Conservation (phyloP, 345 rosid species). For the Toxicodendron radicans region DNA sequence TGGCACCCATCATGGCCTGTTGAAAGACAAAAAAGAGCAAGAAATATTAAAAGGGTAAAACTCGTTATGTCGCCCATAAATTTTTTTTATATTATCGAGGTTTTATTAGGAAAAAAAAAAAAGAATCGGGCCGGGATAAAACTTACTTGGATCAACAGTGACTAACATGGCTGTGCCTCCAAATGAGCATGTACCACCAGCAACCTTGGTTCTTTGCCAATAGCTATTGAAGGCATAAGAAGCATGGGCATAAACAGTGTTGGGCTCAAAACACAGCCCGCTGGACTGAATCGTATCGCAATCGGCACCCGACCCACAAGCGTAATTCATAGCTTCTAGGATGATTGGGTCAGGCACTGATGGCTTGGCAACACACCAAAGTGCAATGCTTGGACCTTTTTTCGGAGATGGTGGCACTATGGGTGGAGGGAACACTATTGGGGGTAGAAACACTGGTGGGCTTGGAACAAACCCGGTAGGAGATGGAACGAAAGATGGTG, state of each 20-base stretch:
- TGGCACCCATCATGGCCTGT: slow-evolving; percentile 67
- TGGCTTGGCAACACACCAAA: slow-evolving; percentile 95
- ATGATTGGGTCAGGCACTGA: slow-evolving; percentile 94
- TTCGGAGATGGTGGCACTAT: slow-evolving; percentile 60
- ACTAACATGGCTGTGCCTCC: slow-evolving; percentile 95
- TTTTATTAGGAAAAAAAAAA: no score
- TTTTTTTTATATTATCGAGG: no score
- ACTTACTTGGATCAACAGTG: slow-evolving; percentile 74
- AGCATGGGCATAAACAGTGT: slow-evolving; percentile 78
- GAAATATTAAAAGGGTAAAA: neutral
- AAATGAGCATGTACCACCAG: slow-evolving; percentile 83
- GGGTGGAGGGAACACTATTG: slow-evolving; percentile 79
- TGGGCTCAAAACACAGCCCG: slow-evolving; percentile 75
- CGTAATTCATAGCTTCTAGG: slow-evolving; percentile 92
- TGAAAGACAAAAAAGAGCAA: neutral
- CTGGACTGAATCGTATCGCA: slow-evolving; percentile 65
- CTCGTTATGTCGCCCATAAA: no score
- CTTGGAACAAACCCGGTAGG: slow-evolving; percentile 44
- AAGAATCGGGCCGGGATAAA: no score
- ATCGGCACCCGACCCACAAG: slow-evolving; percentile 89
- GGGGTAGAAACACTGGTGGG: slow-evolving; percentile 63
- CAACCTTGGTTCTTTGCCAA: slow-evolving; percentile 78
- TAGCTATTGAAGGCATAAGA: slow-evolving; percentile 92
- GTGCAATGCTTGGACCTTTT: slow-evolving; percentile 38
- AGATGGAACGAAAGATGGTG: slow-evolving; percentile 31